Percentiles rank a stretch among this genome's conserved stretches.
These are phyloP conservation scores for Eimeria acervulina DNA, from an alignment of 169 alveolate species.

Conservation along the genomic window DNA sequence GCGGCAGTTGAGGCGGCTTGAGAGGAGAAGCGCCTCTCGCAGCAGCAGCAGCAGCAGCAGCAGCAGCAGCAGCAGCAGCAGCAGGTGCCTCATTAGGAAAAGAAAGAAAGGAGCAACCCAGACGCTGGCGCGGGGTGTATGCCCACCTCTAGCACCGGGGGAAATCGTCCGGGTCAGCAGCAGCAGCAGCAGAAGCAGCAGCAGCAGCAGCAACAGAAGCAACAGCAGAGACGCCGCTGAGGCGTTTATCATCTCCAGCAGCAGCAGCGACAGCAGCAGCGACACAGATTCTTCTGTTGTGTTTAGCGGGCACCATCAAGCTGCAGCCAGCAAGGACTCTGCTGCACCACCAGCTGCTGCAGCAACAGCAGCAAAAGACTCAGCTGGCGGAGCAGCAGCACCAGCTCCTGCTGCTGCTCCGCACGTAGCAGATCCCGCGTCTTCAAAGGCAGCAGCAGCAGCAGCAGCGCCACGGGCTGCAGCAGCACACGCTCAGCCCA, in stretches of 20 bases:
- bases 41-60: conserved; percentile 3
- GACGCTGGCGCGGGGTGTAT: background rate
- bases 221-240: background rate
- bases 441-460: background rate
- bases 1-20: conserved; percentile 38
- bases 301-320: background rate
- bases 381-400: background rate
- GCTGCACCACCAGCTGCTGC: background rate
- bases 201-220: conserved; percentile 24
- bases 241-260: background rate
- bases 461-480: conserved; percentile 3
- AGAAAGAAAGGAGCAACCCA: background rate
- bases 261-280: conserved; percentile 55
- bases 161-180: conserved; percentile 31
- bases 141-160: background rate
- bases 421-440: background rate
- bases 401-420: background rate
- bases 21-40: background rate
- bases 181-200: conserved; percentile 57
- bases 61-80: background rate
- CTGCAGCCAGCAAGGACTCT: background rate
- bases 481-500: background rate
- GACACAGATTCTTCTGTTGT: conserved; percentile 12
- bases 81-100: background rate
- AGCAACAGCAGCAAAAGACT: background rate